Evolutionary conservation across 768 basidiomycete species (phyloP).

Genomic region (Infundibulicybe gibba): DNA sequence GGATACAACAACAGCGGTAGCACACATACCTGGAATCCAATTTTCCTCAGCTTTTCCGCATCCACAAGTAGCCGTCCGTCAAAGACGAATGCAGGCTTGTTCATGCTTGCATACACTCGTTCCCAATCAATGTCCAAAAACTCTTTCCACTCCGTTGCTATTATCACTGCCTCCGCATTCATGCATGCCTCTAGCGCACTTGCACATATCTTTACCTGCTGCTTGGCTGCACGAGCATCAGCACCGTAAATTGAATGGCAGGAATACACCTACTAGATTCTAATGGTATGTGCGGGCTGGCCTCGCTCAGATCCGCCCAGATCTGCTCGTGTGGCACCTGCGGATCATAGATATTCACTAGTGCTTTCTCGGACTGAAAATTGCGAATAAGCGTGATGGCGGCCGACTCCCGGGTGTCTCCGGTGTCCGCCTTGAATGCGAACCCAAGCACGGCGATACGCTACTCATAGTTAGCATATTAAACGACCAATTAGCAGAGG

Average conservation of each 20-base stretch:
- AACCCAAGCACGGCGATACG: slow-evolving; percentile 96
- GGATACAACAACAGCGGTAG: slow-evolving; percentile 1
- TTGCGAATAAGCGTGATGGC: slow-evolving; percentile 92
- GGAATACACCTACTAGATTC: slow-evolving; percentile 56
- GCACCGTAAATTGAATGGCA: neutral
- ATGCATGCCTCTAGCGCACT: slow-evolving; percentile 87
- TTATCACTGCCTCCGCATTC: slow-evolving; percentile 87
- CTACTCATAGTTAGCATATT: slow-evolving; percentile 26
- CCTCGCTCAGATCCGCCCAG: slow-evolving; percentile 75
- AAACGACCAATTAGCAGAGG: neutral
- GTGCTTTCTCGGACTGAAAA: slow-evolving; percentile 87
- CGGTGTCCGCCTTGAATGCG: slow-evolving; percentile 99
- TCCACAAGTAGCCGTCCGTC: slow-evolving; percentile 91
- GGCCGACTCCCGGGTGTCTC: slow-evolving; percentile 97
- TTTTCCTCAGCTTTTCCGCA: slow-evolving; percentile 69
- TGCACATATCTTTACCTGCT: slow-evolving; percentile 74
- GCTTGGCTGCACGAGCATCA: slow-evolving; percentile 57
- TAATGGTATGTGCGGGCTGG: slow-evolving; percentile 57
- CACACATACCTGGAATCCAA: slow-evolving; percentile 80
- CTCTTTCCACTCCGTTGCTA: slow-evolving; percentile 98
- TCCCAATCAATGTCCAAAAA: slow-evolving; percentile 93
- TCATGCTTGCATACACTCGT: slow-evolving; percentile 81
- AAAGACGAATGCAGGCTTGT: slow-evolving; percentile 98
- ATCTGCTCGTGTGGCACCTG: slow-evolving; percentile 85
- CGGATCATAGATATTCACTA: slow-evolving; percentile 89